Evolutionary conservation across 1,284 basidiomycete species (phyloP), one percentile per base, ranked within the genome.

Genomic region (Melampsora americana): DNA sequence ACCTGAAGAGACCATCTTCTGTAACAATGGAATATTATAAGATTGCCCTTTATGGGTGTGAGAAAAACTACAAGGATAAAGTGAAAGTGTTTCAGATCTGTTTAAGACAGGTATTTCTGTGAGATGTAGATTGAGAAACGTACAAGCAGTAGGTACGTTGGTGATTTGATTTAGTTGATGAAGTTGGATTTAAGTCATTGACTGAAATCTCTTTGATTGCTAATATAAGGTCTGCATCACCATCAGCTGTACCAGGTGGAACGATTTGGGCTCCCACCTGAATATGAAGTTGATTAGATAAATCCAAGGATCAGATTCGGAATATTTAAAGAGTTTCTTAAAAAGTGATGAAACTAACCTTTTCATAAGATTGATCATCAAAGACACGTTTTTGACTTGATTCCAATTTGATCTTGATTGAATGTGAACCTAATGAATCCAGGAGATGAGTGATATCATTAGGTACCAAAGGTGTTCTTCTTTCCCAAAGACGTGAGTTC

Each of bases 191-290:
- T n/a, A 93, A 84, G 78, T 88, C 86, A 46, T 84, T 72, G 4
- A 92, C 82, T 2, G 90, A 90, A 0, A 90, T 88, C 83, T 95
- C 93, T 81, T 95, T 95, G 83, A 95, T 92, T 1, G 92, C 93
- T 5, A 94, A 81, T 28, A 92, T 83, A 64, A 95, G 87, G 80
- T 93, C 89, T 1, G 90, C 89, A 20, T 87, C 85, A 6, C 85
- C 83, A n/a, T 92, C 86, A 18, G 84, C 85, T 0, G 85, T 82
- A 46, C 70, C 70, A 23, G 70, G 30, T n/a, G 61, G 48, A 70
- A 87, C 87, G 56, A 92, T 81, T 16, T 82, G 85, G 20, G 92
- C 92, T 11, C 92, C 92, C 35, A 88, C 92, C 92, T 94, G 69
- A 18, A 66, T 61, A 44, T 1, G n/a, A 4, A 11, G n/a, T 56